A percentile compares a stretch with the other conserved stretches of the same genome.
Conservation (phyloP, 331 rosid species). For the Prunus yedoensis region DNA sequence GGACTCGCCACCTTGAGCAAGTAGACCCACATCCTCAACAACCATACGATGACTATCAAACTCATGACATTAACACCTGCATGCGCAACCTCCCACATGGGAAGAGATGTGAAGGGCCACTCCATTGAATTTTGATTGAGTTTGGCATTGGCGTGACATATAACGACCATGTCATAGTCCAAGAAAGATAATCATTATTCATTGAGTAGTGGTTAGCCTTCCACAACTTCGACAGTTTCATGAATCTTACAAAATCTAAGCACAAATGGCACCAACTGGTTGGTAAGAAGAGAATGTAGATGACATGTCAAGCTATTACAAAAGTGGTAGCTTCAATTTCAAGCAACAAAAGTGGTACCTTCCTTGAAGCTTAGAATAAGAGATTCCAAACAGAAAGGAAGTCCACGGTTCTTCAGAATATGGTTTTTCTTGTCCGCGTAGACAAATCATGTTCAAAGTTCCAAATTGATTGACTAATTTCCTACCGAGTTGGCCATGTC, state of each 20-base stretch:
- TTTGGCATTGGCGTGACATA: conserved; percentile 18
- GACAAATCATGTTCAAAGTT: conserved; percentile 7
- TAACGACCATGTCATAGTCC: neutral
- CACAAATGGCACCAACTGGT: conserved; percentile 6
- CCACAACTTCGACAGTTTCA: neutral
- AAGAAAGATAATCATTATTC: neutral
- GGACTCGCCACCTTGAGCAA: too few species aligned
- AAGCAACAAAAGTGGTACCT: neutral
- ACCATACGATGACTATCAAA: too few species aligned
- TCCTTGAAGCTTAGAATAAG: conserved; percentile 3
- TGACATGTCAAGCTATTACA: neutral
- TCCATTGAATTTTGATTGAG: neutral
- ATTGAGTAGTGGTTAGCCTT: neutral
- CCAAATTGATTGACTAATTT: neutral
- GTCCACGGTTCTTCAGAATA: neutral
- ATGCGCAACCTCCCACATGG: conserved; percentile 20
- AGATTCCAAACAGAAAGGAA: neutral
- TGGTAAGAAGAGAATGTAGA: neutral
- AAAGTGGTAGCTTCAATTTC: conserved; percentile 4
- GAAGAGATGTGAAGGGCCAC: conserved; percentile 16
- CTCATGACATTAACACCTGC: too few species aligned
- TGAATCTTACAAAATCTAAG: neutral
- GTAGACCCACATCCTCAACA: too few species aligned
- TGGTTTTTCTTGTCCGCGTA: neutral
- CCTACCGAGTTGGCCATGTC: neutral